These are phyloP conservation scores for Wakefieldia striispora DNA, from an alignment of 768 basidiomycete genomes.

Conservation along the genomic window DNA sequence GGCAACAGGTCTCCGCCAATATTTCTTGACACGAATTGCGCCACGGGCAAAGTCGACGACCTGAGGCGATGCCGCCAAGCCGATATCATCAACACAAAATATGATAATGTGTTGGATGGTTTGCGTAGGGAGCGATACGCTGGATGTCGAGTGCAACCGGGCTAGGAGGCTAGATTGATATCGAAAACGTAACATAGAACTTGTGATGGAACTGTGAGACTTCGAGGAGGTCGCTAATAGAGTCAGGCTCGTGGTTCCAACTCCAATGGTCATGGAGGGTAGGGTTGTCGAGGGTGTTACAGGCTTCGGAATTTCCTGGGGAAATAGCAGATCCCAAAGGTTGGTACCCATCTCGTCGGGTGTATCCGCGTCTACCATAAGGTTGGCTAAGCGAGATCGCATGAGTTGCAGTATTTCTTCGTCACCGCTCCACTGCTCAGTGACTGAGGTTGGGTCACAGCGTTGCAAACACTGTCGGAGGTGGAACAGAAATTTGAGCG, in stretches of 20 bases:
- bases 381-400: constrained; percentile 35
- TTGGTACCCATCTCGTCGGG: constrained; percentile 27
- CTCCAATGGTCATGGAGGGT: constrained; percentile 13
- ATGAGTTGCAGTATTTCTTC: constrained; percentile 38
- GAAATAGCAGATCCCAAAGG: constrained; percentile 24
- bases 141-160: constrained; percentile 13
- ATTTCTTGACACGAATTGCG: constrained; percentile 48
- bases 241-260: constrained; percentile 19
- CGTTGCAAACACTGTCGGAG: constrained; percentile 54
- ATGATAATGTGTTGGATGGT: constrained; percentile 24
- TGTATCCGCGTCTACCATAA: constrained; percentile 45
- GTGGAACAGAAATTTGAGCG: constrained; percentile 78
- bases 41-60: constrained; percentile 60
- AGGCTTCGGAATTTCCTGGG: constrained; percentile 7
- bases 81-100: constrained; percentile 40
- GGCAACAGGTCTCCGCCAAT: constrained; percentile 18
- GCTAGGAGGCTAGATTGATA: constrained; percentile 15
- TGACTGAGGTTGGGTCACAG: constrained; percentile 36
- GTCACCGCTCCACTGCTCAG: constrained; percentile 13
- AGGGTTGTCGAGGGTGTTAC: constrained; percentile 6
- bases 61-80: constrained; percentile 50
- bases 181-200: constrained; percentile 26
- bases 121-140: constrained; percentile 10
- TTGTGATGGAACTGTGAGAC: constrained; percentile 23
- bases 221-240: constrained; percentile 20